These are phyloP conservation scores for Teunomyces aglyptinius DNA, from an alignment of 805 yeast species.

Conservation along the genomic window DNA sequence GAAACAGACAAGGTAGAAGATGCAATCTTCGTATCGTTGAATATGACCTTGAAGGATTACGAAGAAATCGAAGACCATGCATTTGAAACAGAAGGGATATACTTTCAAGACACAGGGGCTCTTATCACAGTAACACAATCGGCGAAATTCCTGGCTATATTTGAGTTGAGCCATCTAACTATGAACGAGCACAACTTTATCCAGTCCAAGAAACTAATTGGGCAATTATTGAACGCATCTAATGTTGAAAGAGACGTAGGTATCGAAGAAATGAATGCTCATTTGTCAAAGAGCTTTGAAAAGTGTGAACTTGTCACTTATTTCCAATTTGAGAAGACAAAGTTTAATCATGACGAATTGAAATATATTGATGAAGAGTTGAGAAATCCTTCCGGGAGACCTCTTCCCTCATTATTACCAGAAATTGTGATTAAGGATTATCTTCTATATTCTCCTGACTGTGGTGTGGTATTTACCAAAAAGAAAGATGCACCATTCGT, in stretches of 20 bases:
- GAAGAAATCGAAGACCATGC: conserved; percentile 50
- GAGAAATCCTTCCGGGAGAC: conserved; percentile 72
- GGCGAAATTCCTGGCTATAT: conserved; percentile 62
- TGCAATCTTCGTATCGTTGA: conserved; percentile 34
- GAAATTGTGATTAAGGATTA: conserved; percentile 52
- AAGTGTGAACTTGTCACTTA: conserved; percentile 73
- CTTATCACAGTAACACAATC: conserved; percentile 57
- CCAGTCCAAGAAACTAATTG: conserved; percentile 43
- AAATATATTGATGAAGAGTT: conserved; percentile 70
- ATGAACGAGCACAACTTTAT: conserved; percentile 43
- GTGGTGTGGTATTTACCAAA: conserved; percentile 56
- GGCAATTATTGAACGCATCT: conserved; percentile 45
- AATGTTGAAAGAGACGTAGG: conserved; percentile 37
- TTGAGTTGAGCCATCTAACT: conserved; percentile 58
- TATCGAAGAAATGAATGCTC: conserved; percentile 35
- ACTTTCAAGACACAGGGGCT: conserved; percentile 66
- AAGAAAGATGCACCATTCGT: conserved; percentile 18
- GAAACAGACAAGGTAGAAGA: conserved; percentile 18
- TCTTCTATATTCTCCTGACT: conserved; percentile 82
- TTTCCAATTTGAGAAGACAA: conserved; percentile 66
- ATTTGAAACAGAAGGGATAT: conserved; percentile 56
- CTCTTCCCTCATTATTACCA: conserved; percentile 57
- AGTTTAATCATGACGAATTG: conserved; percentile 51
- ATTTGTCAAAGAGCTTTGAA: conserved; percentile 30
- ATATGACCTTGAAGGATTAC: conserved; percentile 35